A percentile compares a stretch with the other conserved stretches of the same genome.
These are phyloP conservation scores for Cucumis sativus DNA, from an alignment of 306 rosid species.

Conservation along the genomic window Cucumber_9930_V3 NC_026660.2:30694501-30695000, in stretches of 20 bases:
- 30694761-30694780: background rate
- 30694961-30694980: background rate
- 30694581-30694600: conserved; percentile 7
- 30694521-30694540: background rate
- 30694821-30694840: background rate
- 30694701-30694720: background rate
- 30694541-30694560: background rate
- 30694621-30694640: background rate
- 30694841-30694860: background rate
- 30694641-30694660: conserved; percentile 3
- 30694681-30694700: background rate
- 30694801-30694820: background rate
- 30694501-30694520: background rate
- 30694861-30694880: background rate
- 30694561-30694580: background rate
- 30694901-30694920: background rate
- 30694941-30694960: background rate
- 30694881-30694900: background rate
- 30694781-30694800: background rate
- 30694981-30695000: no score
- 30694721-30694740: background rate
- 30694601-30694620: background rate
- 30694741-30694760: background rate
- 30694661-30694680: background rate
- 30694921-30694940: background rate